phyloP scores from a whole-genome alignment of 2,329 filamentous ascomycete species.

The Fusarium sp. region DNA sequence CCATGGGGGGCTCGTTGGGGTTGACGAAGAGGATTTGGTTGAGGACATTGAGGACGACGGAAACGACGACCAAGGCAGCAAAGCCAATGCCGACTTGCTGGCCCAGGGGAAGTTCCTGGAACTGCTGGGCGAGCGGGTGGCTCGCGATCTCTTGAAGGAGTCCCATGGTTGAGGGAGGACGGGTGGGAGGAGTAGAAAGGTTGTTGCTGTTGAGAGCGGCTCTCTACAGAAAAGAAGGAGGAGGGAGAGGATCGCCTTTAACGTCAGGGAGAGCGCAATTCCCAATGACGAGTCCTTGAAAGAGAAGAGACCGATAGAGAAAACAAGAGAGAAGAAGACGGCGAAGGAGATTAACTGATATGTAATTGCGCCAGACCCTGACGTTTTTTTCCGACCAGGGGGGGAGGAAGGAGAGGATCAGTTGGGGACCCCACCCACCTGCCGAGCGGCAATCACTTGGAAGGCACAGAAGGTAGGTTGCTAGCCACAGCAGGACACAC shows the following conservation, averaged over 20 bases:
- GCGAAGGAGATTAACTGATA: slow-evolving; percentile 47
- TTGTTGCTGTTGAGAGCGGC: slow-evolving; percentile 4
- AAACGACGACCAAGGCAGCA: slow-evolving; percentile 56
- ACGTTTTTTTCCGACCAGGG: slow-evolving; percentile 41
- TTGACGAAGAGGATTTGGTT: slow-evolving; percentile 82
- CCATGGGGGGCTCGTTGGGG: slow-evolving; percentile 78
- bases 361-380: slow-evolving; percentile 43
- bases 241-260: slow-evolving; percentile 10
- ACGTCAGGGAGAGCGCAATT: slow-evolving; percentile 22
- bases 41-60: slow-evolving; percentile 79
- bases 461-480: neutral
- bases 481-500: slow-evolving; percentile 26
- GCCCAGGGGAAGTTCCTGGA: slow-evolving; percentile 56
- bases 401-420: slow-evolving; percentile 3
- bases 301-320: slow-evolving; percentile 24
- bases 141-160: slow-evolving; percentile 60
- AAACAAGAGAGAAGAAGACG: slow-evolving; percentile 27
- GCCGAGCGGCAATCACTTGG: slow-evolving; percentile 10
- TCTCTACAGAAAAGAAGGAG: slow-evolving; percentile 3
- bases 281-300: slow-evolving; percentile 33
- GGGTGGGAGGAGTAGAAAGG: neutral
- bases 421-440: slow-evolving; percentile 30
- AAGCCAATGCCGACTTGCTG: slow-evolving; percentile 58
- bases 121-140: slow-evolving; percentile 59
- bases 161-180: slow-evolving; percentile 57